Evolutionary conservation across 225 moss, liverwort and hornwort species (phyloP), one percentile per base, ranked within the genome.

Genomic region (Takakia lepidozioides): DNA sequence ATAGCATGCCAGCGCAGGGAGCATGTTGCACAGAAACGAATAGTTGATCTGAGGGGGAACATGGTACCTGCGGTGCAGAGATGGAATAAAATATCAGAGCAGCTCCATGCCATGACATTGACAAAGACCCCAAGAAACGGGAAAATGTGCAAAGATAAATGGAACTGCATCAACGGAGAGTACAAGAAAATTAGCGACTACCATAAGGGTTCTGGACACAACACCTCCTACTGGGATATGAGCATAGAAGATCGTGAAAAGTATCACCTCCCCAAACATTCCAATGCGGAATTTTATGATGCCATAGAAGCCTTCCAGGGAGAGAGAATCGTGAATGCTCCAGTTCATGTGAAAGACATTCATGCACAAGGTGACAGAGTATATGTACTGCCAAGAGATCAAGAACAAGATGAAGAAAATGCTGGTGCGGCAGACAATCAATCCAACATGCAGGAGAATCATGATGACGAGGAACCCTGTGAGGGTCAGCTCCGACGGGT

Each of bases 91-190:
- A 32, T 32, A 32, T 32, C 32, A 15, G n/a, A 42, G 14, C 6
- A 42, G n/a, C 16, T 42, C 5, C 16, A 2, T 0, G 18, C 14
- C 14, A 42, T 15, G 14, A 42, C 18, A 15, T 19, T 9, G 5
- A 10, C 18, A 42, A 42, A 19, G 1, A 42, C 4, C n/a, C 18
- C 41, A 10, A 10, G n/a, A 1, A 42, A 42, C 16, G n/a, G 18
- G n/a, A 42, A 42, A 42, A 42, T 42, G 41, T 42, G 18, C 41
- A 42, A 42, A 42, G n/a, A 1, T 19, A 42, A 42, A 32, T 42
- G 41, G 16, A 42, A 42, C 18, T 0, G n/a, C 1, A 42, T 42
- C 41, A 42, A 32, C 16, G 14, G 14, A n/a, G 16, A 42, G 6
- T 42, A 42, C 41, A 42, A 42, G 41, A 15, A 42, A 15, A 42